Evolutionary conservation across 1,139 yeast species (phyloP).

Genomic region (Nakaseomyces uthaithaninus): DNA sequence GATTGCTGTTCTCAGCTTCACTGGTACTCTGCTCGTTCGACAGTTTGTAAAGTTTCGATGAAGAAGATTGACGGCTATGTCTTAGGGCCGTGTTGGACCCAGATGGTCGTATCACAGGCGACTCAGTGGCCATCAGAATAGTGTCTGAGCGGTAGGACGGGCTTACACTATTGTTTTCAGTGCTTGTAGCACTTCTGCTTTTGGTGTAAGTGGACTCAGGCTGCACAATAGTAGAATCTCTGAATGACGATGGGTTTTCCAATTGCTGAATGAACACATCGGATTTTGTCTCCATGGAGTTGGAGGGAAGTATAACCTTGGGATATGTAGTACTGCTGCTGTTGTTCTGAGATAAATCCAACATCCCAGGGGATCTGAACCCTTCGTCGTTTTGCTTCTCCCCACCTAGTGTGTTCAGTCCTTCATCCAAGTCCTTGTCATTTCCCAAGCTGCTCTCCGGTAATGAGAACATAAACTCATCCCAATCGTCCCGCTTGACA

Average conservation of each 20-base stretch:
- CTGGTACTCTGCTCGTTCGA: not conserved
- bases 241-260: too few species aligned
- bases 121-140: constrained; percentile 15
- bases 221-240: not conserved
- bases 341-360: constrained; percentile 3
- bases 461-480: constrained; percentile 25
- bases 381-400: not conserved
- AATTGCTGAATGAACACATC: not conserved
- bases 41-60: constrained; percentile 1
- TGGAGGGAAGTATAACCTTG: constrained; percentile 27
- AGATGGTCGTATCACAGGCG: constrained; percentile 28
- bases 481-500: constrained; percentile 15
- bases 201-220: constrained; percentile 1
- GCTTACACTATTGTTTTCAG: constrained; percentile 2
- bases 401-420: not conserved
- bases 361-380: not conserved
- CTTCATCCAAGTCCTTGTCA: not conserved
- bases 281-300: constrained; percentile 4
- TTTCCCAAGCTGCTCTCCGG: constrained; percentile 26
- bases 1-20: not conserved
- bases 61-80: not conserved
- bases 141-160: not conserved
- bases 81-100: constrained; percentile 5
- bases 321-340: too few species aligned
- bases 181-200: constrained; percentile 8